phyloP scores from a whole-genome alignment of 2,329 filamentous ascomycete genomes.

The Allantophomopsis cytisporea region DNA sequence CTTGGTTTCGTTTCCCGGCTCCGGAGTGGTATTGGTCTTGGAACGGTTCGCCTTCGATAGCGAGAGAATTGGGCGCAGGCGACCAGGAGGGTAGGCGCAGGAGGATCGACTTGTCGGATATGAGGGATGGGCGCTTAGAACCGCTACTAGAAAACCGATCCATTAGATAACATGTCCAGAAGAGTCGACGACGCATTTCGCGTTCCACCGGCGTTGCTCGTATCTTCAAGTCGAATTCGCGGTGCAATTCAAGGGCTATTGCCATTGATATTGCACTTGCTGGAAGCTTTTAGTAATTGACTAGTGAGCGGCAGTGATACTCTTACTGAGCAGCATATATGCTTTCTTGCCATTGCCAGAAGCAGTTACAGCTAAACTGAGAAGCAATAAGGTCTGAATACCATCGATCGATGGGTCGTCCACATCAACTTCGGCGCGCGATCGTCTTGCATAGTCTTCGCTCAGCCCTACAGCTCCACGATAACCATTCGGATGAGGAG shows the following conservation, averaged over 20 bases:
- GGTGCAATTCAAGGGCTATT: conserved; percentile 67
- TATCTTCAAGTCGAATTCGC: conserved; percentile 53
- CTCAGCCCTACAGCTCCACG: conserved; percentile 54
- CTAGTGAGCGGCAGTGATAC: not conserved
- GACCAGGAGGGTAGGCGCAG: conserved; percentile 66
- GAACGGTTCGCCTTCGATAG: conserved; percentile 68
- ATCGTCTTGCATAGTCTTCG: conserved; percentile 58
- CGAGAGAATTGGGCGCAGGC: conserved; percentile 43
- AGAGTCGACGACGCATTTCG: conserved; percentile 66
- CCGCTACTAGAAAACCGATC: conserved; percentile 75
- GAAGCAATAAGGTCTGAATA: conserved; percentile 61
- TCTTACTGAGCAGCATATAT: conserved; percentile 70
- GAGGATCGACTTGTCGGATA: conserved; percentile 63
- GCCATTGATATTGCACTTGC: conserved; percentile 72
- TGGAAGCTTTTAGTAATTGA: conserved; percentile 25
- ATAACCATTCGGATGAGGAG: conserved; percentile 51
- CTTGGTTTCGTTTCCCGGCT: conserved; percentile 56
- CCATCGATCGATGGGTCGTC: conserved; percentile 73
- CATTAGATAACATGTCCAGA: conserved; percentile 81
- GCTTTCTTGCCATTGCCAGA: conserved; percentile 71
- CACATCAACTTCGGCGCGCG: conserved; percentile 58
- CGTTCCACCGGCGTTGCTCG: conserved; percentile 54
- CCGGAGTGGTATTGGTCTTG: conserved; percentile 61
- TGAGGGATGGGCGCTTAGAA: conserved; percentile 68
- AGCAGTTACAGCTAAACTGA: conserved; percentile 65